A percentile compares a stretch with the other conserved stretches of the same genome.
These are phyloP conservation scores for Suillus sp. DNA, from an alignment of 768 basidiomycete species.

Conservation along the genomic window DNA sequence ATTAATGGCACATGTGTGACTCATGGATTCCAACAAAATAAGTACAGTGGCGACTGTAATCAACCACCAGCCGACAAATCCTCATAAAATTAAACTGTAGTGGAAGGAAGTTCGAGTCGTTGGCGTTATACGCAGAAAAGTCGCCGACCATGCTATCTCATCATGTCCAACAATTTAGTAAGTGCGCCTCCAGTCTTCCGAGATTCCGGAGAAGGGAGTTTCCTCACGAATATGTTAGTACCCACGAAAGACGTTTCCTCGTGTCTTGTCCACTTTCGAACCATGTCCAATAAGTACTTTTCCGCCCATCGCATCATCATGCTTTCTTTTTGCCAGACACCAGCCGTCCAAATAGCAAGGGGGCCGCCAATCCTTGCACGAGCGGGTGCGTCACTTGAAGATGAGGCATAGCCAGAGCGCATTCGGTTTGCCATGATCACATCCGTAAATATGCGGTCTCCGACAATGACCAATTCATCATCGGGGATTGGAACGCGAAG, in stretches of 20 bases:
- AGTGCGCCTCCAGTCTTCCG: constrained; percentile 2
- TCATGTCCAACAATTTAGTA: not conserved
- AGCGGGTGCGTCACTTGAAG: constrained; percentile 11
- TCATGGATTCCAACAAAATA: not conserved
- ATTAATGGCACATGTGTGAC: not conserved
- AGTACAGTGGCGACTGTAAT: not conserved
- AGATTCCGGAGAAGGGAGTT: not conserved
- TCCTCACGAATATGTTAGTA: not conserved
- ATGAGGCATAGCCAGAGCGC: constrained; percentile 27
- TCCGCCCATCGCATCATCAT: constrained; percentile 65
- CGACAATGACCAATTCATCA: constrained; percentile 77
- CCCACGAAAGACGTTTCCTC: not conserved
- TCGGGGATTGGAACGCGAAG: constrained; percentile 56
- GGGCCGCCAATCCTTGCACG: constrained; percentile 41
- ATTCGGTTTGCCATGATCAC: constrained; percentile 84
- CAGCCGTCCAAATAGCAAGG: constrained; percentile 69
- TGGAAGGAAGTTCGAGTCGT: not conserved
- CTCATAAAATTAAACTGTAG: not conserved
- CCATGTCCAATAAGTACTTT: constrained; percentile 46
- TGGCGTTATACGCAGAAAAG: not conserved
- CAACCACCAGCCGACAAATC: not conserved
- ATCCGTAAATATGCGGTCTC: constrained; percentile 93
- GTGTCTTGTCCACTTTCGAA: constrained; percentile 40
- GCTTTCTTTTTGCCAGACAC: constrained; percentile 68
- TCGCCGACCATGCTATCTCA: not conserved